A percentile compares a stretch with the other conserved stretches of the same genome.
Conservation (phyloP, 1,284 basidiomycete genomes). For the Boletus semigastroideus region DNA sequence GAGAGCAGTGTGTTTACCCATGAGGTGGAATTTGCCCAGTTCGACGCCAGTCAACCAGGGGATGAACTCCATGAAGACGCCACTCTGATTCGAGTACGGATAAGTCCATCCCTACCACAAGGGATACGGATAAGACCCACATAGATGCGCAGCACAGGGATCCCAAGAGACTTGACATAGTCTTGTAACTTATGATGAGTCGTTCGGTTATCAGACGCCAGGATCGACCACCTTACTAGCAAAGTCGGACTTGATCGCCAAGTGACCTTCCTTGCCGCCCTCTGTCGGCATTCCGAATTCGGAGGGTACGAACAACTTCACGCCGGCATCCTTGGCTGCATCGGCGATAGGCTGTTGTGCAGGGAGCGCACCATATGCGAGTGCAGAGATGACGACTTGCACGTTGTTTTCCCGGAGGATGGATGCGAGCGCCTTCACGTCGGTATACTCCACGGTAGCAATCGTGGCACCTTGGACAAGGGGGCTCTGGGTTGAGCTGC, state of each 20-base stretch:
- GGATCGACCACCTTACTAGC: constrained; percentile 19
- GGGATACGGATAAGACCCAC: constrained; percentile 24
- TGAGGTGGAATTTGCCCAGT: constrained; percentile 33
- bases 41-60: constrained; percentile 22
- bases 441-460: constrained; percentile 33
- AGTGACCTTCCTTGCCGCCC: constrained; percentile 24
- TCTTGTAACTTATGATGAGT: constrained; percentile 12
- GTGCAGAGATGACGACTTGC: constrained; percentile 36
- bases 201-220: background rate
- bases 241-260: constrained; percentile 26
- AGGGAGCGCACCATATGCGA: constrained; percentile 27
- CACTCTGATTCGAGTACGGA: constrained; percentile 18
- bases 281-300: constrained; percentile 38
- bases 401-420: constrained; percentile 35
- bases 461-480: constrained; percentile 26
- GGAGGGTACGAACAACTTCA: constrained; percentile 40
- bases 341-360: constrained; percentile 35
- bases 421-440: constrained; percentile 28
- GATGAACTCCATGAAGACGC: constrained; percentile 28
- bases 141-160: constrained; percentile 36
- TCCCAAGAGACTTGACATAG: constrained; percentile 33
- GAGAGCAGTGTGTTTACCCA: constrained; percentile 33
- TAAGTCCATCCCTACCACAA: background rate
- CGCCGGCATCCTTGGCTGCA: constrained; percentile 39
- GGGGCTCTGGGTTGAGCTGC: constrained; percentile 18